Conservation (phyloP, 2,329 filamentous ascomycete species). For the Moelleriella libera region DNA sequence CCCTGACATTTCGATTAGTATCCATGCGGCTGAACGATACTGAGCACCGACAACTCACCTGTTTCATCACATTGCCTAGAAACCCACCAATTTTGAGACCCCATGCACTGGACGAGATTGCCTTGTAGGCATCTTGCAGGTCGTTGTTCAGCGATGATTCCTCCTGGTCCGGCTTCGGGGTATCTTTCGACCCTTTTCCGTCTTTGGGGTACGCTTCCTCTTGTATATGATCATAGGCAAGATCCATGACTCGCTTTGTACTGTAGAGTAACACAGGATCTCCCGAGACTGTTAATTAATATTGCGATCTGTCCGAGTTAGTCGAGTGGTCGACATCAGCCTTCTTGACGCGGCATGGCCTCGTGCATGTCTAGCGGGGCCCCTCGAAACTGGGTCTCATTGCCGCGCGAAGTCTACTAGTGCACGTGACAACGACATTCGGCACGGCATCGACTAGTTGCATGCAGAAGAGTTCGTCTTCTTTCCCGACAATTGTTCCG, state of each 20-base stretch:
- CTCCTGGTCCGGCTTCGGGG: slow-evolving; percentile 25
- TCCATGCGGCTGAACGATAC: no score
- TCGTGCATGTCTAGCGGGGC: not conserved
- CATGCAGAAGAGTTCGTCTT: not conserved
- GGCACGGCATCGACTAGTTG: not conserved
- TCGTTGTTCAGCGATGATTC: slow-evolving; percentile 61
- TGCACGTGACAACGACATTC: not conserved
- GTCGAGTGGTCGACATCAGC: not conserved
- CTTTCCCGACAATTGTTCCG: no score
- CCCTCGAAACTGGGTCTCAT: not conserved
- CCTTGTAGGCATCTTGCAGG: slow-evolving; percentile 89
- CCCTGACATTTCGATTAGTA: slow-evolving; percentile 34
- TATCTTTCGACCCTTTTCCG: slow-evolving; percentile 29
- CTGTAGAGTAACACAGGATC: not conserved
- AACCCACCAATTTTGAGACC: slow-evolving; percentile 78
- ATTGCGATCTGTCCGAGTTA: not conserved
- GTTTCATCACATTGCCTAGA: slow-evolving; percentile 83
- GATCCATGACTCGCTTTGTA: slow-evolving; percentile 54
- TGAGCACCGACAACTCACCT: slow-evolving; percentile 34
- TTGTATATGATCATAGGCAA: slow-evolving; percentile 93
- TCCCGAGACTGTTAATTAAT: not conserved
- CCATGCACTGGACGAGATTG: slow-evolving; percentile 85
- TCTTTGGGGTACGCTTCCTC: slow-evolving; percentile 60
- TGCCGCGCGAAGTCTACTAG: not conserved
- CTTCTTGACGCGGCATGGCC: not conserved